These are phyloP conservation scores for Bolboschoenus planiculmis DNA, from an alignment of 176 grass and related monocot genomes.

Conservation along the genomic window DNA sequence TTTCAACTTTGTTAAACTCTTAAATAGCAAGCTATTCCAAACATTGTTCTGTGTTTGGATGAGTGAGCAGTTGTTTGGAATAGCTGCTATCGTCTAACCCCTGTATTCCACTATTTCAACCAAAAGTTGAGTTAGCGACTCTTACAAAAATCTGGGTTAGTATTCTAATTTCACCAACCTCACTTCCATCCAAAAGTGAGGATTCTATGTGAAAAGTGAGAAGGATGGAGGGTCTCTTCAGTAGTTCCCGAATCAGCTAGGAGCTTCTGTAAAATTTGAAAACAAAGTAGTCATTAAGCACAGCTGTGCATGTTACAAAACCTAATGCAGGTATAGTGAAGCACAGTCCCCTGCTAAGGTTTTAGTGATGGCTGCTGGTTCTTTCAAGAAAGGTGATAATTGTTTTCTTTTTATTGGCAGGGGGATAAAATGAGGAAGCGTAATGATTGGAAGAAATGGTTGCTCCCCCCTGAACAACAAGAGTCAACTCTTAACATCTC, in stretches of 20 bases:
- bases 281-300: neutral
- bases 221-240: neutral
- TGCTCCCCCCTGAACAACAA: conserved; percentile 41
- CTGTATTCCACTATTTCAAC: too few relatives aligned
- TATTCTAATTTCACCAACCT: too few relatives aligned
- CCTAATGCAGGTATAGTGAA: neutral
- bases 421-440: conserved; percentile 74
- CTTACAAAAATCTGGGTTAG: too few relatives aligned
- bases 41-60: too few relatives aligned
- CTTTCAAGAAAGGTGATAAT: neutral
- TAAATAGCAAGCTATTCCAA: too few relatives aligned
- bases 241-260: neutral
- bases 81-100: too few relatives aligned
- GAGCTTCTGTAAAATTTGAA: neutral
- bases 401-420: conserved; percentile 27
- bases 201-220: neutral
- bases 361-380: neutral
- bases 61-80: too few relatives aligned
- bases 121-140: too few relatives aligned
- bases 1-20: too few relatives aligned
- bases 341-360: neutral
- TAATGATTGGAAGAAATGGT: conserved; percentile 65
- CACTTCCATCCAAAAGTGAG: neutral
- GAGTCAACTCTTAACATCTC: conserved; percentile 31
- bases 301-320: neutral